Evolutionary conservation across 139 green algal genomes (phyloP), one percentile per base, ranked within the genome.

Genomic region (Ettlia oleoabundans): DNA sequence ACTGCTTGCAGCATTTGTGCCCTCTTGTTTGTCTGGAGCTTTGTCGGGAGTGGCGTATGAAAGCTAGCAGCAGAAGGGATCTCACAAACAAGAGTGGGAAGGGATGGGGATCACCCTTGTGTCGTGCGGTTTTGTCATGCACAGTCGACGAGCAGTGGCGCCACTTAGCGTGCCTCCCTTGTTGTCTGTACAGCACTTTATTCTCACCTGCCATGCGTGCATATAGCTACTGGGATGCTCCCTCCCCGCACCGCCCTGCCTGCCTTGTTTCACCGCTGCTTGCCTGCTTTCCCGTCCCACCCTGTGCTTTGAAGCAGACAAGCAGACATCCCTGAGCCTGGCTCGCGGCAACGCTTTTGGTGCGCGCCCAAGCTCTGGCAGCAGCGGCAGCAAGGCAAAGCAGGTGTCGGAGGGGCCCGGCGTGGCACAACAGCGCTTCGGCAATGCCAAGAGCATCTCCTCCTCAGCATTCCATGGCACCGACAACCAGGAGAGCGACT

Each of bases 401-500:
- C 78, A 76, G 42, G 30, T 47, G 47, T 52, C 70, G 8, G 74
- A 42, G 24, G 40, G 69, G 1, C 63, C 78, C 24, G 77, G 85
- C 55, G 70, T 52, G 37, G 92, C 94, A 61, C 93, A 94, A 61
- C 84, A 93, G 63, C 91, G 93, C 62, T 98, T 97, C 83, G 90
- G 85, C 41, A 93, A 92, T 38, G 95, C 95, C 79, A 98, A 98
- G 91, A 91, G 93, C 63, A 98, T 98, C 63, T 97, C 93, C 15
- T 94, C 88, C 9, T 61, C 84, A 1, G 61, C 81, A 42, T 88
- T 89, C 85, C 95, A 93, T 65, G 76, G 91, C 51, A 28, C 82
- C 3, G 74, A 88, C 55, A 77, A 62, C 40, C 37, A 30, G 35
- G 85, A 85, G 68, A 76, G 24, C 33, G 70, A 94, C 53, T 93